Evolutionary conservation across 768 basidiomycete species (phyloP).

Genomic region (Rhodotorula diobovata): DNA sequence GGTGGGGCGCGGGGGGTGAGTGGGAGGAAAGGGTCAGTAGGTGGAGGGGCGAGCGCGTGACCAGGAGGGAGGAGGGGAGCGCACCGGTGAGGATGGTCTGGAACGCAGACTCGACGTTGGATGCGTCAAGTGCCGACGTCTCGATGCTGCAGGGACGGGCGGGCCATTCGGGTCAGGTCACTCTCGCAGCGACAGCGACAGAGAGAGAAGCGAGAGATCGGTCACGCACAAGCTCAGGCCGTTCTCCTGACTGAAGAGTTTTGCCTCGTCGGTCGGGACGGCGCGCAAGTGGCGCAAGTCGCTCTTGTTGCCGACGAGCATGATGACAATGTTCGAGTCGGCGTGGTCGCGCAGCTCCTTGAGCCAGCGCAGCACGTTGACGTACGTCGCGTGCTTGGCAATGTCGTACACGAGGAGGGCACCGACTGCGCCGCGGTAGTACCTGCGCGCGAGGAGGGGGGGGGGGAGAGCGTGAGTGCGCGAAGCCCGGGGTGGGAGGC

Average conservation of each 20-base stretch:
- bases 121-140: conserved; percentile 98
- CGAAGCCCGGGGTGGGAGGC: background rate
- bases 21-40: no score
- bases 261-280: conserved; percentile 96
- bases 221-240: conserved; percentile 39
- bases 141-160: conserved; percentile 68
- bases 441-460: conserved; percentile 53
- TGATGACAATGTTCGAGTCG: conserved; percentile 52
- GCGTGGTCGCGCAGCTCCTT: conserved; percentile 96
- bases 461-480: no score
- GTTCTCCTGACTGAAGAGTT: conserved; percentile 72
- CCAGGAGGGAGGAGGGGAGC: conserved; percentile 40
- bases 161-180: conserved; percentile 66
- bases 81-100: conserved; percentile 88
- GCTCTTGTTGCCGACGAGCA: conserved; percentile 96
- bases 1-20: no score
- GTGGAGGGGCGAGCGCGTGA: background rate
- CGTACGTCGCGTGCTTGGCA: conserved; percentile 82
- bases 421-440: conserved; percentile 94
- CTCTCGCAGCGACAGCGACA: conserved; percentile 51
- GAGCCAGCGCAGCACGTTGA: conserved; percentile 90
- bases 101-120: conserved; percentile 96
- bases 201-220: background rate
- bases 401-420: conserved; percentile 92
- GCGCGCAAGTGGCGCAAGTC: conserved; percentile 97